Evolutionary conservation across 2,329 filamentous ascomycete genomes (phyloP).

Genomic region (Scedosporium aurantiacum): DNA sequence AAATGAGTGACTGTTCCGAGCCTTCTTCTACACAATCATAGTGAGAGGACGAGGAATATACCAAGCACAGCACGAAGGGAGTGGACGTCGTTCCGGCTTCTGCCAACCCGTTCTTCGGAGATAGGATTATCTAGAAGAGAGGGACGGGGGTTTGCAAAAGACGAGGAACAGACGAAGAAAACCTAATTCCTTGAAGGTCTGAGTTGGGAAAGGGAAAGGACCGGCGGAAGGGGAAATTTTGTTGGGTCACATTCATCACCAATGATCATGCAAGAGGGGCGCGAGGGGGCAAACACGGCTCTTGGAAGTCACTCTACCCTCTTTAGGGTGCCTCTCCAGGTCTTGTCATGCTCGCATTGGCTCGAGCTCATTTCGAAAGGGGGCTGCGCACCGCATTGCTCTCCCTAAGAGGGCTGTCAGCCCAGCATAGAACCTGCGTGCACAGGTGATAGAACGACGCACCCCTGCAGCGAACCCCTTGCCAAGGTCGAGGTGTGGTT

Average conservation of each 20-base stretch:
- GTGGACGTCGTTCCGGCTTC: background rate
- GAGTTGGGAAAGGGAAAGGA: background rate
- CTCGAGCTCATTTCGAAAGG: background rate
- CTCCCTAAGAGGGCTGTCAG: background rate
- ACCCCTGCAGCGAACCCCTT: background rate
- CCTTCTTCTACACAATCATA: background rate
- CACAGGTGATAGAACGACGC: background rate
- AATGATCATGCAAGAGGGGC: background rate
- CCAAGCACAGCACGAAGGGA: conserved; percentile 2
- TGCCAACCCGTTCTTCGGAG: background rate
- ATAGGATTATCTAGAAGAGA: background rate
- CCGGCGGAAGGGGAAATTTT: background rate
- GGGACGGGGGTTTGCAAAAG: background rate
- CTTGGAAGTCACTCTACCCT: background rate
- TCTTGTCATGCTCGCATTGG: background rate
- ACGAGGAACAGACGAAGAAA: background rate
- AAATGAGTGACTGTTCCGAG: background rate
- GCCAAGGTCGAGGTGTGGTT: background rate
- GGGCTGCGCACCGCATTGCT: background rate
- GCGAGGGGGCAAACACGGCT: background rate
- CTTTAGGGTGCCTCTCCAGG: background rate
- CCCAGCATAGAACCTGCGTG: background rate
- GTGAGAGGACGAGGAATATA: conserved; percentile 1
- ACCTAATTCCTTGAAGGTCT: background rate
- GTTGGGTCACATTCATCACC: background rate